Base-by-base conservation (phyloP, 352 stramenopile species). In the Pythium sukuiense region DNA sequence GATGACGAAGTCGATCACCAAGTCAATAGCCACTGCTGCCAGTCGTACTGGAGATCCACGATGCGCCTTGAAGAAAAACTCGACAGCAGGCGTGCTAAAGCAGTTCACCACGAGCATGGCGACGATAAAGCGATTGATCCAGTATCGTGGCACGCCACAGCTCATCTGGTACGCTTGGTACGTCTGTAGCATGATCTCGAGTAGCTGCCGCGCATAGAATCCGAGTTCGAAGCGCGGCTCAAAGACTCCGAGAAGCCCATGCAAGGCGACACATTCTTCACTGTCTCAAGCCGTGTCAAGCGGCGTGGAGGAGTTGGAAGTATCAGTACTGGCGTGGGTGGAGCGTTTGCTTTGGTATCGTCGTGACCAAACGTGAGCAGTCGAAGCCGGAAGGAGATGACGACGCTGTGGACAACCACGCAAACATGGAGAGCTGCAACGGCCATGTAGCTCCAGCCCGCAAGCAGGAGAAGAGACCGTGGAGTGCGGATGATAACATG, bases 121-220 rank as follows among this genome's bases (percentile, higher is more conserved):
- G 18, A 59, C 59, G 20, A 43, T 33, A n/a, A 66, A 27, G 1
- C n/a, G 48, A 24, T 59, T 66, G 18, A 66, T 59, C 59, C 48
- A 53, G 26, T 20, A 2, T 18, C 7, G 3, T 5, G 48, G 18
- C 9, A 66, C 52, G 49, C 12, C 30, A 11, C 24, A 29, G 24
- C 59, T 66, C 4, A 59, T 5, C 7, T 66, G 39, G 35, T 66
- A 59, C 32, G 46, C 50, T 35, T 66, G 59, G 32, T 66, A 64
- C 6, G 58, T 64, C 26, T 64, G 45, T 30, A 56, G 11, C 2
- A 33, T 11, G n/a, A 64, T 56, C 45, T 64, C 45, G 27, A 56
- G 18, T 2, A 55, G 20, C 30, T 64, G 27, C 11, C 58, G 43
- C 14, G 35, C 6, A 26, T 54, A 39, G 18, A 61, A 48, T 7